Evolutionary conservation across 495 filamentous ascomycete genomes (phyloP).

Genomic region (Neurospora tetraspora): DNA sequence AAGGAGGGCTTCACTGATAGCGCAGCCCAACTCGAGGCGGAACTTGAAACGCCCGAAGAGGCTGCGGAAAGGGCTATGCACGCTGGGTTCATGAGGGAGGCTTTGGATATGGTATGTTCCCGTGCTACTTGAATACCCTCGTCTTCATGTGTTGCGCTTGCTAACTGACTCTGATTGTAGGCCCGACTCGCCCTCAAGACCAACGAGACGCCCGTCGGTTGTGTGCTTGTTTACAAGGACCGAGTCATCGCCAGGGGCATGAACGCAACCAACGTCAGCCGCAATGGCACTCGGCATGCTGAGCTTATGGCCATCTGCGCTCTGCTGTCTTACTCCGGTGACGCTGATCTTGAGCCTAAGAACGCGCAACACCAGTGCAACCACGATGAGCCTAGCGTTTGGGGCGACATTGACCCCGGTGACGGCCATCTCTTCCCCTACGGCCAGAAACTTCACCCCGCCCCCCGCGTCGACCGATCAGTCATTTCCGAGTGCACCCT

Average conservation of each 20-base stretch:
- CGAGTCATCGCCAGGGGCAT: conserved; percentile 75
- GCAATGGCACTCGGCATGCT: conserved; percentile 83
- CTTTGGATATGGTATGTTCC: conserved; percentile 53
- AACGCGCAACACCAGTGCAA: background rate
- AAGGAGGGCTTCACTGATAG: conserved; percentile 9
- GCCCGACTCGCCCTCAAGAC: conserved; percentile 68
- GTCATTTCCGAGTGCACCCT: conserved; percentile 64
- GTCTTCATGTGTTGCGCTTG: background rate
- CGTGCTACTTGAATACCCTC: background rate
- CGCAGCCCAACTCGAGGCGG: conserved; percentile 1
- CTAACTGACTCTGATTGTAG: conserved; percentile 27
- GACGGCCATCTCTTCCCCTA: conserved; percentile 40
- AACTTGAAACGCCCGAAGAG: conserved; percentile 17
- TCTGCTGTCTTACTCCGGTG: conserved; percentile 26
- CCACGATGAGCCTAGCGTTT: conserved; percentile 10
- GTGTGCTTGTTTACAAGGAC: conserved; percentile 71
- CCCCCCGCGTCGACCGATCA: conserved; percentile 33
- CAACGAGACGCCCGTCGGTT: conserved; percentile 92
- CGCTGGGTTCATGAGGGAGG: conserved; percentile 58
- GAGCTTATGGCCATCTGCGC: conserved; percentile 80
- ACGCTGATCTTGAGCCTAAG: conserved; percentile 7
- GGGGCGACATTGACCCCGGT: conserved; percentile 34
- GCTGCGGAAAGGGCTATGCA: conserved; percentile 32
- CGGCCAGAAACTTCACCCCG: conserved; percentile 38
- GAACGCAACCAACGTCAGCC: conserved; percentile 90